Percentiles rank a stretch among this genome's conserved stretches.
phyloP scores from a whole-genome alignment of 345 rosid species.

The Abelmoschus esculentus region DNA sequence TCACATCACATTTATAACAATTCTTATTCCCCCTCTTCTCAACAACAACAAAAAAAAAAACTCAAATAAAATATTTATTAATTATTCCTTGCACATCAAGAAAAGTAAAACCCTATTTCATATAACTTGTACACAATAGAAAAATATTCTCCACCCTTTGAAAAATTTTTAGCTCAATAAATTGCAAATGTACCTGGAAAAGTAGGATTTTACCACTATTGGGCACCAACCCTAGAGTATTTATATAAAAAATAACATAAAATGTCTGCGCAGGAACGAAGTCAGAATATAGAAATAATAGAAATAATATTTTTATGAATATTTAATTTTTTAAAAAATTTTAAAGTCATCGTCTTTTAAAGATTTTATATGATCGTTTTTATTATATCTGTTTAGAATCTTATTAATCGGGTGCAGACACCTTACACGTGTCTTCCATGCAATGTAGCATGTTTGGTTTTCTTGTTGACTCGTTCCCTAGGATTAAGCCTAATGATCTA shows the following conservation, averaged over 20 bases:
- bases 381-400: too few relatives aligned
- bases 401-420: too few relatives aligned
- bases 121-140: neutral
- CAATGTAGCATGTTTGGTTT: slow-evolving; percentile 11
- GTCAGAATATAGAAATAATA: too few relatives aligned
- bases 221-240: slow-evolving; percentile 22
- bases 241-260: neutral
- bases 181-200: neutral
- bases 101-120: neutral
- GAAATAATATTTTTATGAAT: too few relatives aligned
- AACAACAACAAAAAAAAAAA: too few relatives aligned
- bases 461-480: slow-evolving; percentile 17
- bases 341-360: too few relatives aligned
- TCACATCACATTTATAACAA: too few relatives aligned
- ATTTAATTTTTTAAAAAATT: too few relatives aligned
- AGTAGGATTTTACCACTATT: slow-evolving; percentile 20
- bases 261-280: too few relatives aligned
- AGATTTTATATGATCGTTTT: too few relatives aligned
- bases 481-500: neutral
- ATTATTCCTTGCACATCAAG: slow-evolving; percentile 1
- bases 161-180: neutral
- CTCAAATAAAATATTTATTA: too few relatives aligned
- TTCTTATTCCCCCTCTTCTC: too few relatives aligned
- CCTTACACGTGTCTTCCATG: slow-evolving; percentile 26
- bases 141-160: neutral